A percentile compares a stretch with the other conserved stretches of the same genome.
Evolutionary conservation across 2,329 filamentous ascomycete genomes (phyloP).

Genomic region (Fusarium sp.): DNA sequence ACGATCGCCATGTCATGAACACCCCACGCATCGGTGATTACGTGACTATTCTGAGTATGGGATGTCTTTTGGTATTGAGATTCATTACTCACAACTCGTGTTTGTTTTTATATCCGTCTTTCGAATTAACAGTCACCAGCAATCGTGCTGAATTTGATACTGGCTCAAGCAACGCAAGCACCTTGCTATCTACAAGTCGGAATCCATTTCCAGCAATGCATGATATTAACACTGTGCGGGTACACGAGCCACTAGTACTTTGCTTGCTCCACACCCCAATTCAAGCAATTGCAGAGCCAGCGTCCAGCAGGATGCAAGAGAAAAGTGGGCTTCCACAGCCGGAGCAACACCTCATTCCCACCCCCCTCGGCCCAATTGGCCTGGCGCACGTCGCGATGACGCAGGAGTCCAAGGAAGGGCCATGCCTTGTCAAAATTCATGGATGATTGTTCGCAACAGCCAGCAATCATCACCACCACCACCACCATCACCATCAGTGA

Average conservation of each 20-base stretch:
- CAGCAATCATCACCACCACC: conserved; percentile 28
- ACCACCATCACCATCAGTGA: conserved; percentile 11
- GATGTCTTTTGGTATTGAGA: neutral
- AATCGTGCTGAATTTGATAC: neutral
- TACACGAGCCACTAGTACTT: conserved; percentile 18
- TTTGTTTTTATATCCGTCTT: neutral
- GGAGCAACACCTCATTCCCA: conserved; percentile 42
- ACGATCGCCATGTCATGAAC: conserved; percentile 22
- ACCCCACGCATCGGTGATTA: conserved; percentile 23
- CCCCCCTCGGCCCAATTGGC: conserved; percentile 33
- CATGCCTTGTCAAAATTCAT: conserved; percentile 31
- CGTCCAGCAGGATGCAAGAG: conserved; percentile 23
- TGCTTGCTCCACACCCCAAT: conserved; percentile 34
- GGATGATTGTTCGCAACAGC: conserved; percentile 19
- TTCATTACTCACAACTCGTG: neutral
- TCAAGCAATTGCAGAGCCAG: conserved; percentile 21
- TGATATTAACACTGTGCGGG: conserved; percentile 31
- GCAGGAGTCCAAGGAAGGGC: conserved; percentile 31
- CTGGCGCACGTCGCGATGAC: conserved; percentile 41
- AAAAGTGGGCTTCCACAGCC: conserved; percentile 18
- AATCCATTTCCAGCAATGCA: conserved; percentile 6
- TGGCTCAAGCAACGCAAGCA: neutral
- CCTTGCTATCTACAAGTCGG: conserved; percentile 2
- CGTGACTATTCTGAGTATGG: neutral
- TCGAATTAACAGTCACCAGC: neutral